These are phyloP conservation scores for Rhodotorula sp. DNA, from an alignment of 1,284 basidiomycete genomes.

Conservation along the genomic window DNA sequence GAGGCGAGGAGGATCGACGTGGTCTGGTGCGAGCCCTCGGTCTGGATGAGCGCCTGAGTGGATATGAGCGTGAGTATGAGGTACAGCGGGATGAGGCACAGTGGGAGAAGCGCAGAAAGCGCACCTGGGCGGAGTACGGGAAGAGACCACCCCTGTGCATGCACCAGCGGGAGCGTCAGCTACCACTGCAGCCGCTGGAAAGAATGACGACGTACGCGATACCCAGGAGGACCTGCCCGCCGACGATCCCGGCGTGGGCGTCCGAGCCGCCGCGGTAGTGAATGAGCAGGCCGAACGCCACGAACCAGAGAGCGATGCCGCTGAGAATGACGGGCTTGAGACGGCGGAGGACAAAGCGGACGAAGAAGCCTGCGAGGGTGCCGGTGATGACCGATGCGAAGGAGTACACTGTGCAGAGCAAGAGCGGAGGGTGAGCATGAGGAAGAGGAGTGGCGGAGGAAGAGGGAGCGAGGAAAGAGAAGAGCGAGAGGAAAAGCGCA, in stretches of 20 bases:
- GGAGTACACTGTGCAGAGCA: conserved; percentile 48
- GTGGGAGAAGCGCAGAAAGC: too few relatives aligned
- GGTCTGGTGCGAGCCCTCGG: conserved; percentile 53
- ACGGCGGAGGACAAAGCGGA: conserved; percentile 26
- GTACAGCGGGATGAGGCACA: too few relatives aligned
- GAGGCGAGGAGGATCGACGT: conserved; percentile 52
- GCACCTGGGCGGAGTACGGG: conserved; percentile 50
- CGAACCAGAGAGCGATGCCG: conserved; percentile 49
- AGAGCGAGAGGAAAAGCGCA: neutral
- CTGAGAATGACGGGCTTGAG: conserved; percentile 53
- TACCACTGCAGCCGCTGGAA: neutral
- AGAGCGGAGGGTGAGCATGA: neutral
- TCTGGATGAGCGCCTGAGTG: conserved; percentile 52
- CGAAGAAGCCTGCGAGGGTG: neutral
- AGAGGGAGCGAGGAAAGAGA: neutral
- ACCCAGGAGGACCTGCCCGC: conserved; percentile 54
- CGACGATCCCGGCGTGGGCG: conserved; percentile 51
- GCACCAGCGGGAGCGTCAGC: neutral
- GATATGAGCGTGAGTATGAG: too few relatives aligned
- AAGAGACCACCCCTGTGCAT: conserved; percentile 49
- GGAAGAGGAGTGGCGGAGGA: too few relatives aligned
- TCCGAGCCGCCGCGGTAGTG: conserved; percentile 50
- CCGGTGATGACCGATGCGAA: conserved; percentile 49
- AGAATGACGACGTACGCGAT: neutral
- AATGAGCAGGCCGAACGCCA: conserved; percentile 55